These are phyloP conservation scores for Ceratocystis papillata DNA, from an alignment of 2,329 filamentous ascomycete species.

Conservation along the genomic window DNA sequence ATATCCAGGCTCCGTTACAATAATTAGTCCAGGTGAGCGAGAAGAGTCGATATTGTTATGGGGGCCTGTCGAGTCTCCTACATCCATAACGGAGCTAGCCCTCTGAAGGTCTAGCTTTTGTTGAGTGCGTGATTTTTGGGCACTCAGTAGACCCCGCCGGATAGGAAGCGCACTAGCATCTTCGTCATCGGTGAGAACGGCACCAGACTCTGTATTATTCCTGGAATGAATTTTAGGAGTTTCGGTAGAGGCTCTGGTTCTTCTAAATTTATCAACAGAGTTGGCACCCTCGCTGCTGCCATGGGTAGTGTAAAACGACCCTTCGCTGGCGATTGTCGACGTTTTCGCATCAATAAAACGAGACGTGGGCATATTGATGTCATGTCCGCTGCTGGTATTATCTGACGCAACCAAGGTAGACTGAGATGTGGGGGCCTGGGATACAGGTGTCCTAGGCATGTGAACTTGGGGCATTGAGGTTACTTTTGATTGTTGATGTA, in stretches of 20 bases:
- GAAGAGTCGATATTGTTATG: slow-evolving; percentile 31
- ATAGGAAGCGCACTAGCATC: slow-evolving; percentile 28
- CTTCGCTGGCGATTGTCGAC: slow-evolving; percentile 41
- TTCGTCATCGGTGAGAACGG: slow-evolving; percentile 30
- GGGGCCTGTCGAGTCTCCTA: slow-evolving; percentile 30
- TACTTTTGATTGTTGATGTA: background rate
- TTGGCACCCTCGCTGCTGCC: slow-evolving; percentile 28
- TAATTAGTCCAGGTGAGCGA: slow-evolving; percentile 39
- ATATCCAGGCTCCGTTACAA: slow-evolving; percentile 42
- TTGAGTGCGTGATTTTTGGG: slow-evolving; percentile 56
- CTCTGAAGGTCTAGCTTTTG: slow-evolving; percentile 67
- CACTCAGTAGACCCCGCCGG: slow-evolving; percentile 35
- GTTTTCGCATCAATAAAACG: slow-evolving; percentile 46
- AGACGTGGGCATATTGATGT: slow-evolving; percentile 45
- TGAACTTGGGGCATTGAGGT: slow-evolving; percentile 24
- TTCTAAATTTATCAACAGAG: slow-evolving; percentile 31
- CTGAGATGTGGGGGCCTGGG: background rate
- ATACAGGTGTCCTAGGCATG: background rate
- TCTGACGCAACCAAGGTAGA: slow-evolving; percentile 12
- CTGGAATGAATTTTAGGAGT: background rate
- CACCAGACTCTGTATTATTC: background rate
- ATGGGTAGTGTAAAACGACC: slow-evolving; percentile 41
- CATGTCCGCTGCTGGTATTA: slow-evolving; percentile 35
- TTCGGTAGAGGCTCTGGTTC: slow-evolving; percentile 26
- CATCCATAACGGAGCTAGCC: slow-evolving; percentile 61